These are phyloP conservation scores for Nicotiana noctiflora DNA, from an alignment of 257 asterid genomes.

Conservation along the genomic window DNA sequence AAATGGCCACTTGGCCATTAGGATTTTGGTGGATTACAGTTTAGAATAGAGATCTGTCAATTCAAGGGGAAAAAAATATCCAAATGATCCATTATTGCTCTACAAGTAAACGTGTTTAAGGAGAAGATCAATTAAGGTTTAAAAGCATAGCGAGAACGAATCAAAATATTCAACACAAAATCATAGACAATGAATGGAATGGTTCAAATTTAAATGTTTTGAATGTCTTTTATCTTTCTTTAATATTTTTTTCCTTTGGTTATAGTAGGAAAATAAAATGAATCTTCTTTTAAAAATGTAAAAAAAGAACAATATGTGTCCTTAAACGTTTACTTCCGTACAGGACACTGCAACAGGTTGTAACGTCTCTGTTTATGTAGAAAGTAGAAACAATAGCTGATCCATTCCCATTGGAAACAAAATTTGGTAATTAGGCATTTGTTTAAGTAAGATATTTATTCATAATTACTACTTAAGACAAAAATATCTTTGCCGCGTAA, in stretches of 20 bases:
- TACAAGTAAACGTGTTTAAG: not conserved
- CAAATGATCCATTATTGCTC: not conserved
- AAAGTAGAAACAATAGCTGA: not conserved
- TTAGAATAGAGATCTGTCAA: not conserved
- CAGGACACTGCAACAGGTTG: not conserved
- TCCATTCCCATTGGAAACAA: not conserved
- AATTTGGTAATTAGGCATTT: not conserved
- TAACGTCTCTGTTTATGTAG: not conserved
- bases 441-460: not conserved
- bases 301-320: not conserved
- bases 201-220: not conserved
- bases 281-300: not conserved
- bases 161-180: not conserved
- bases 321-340: not conserved
- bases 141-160: not conserved
- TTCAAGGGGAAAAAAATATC: too few species aligned
- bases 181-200: not conserved
- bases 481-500: not conserved
- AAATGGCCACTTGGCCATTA: too few species aligned
- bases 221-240: not conserved
- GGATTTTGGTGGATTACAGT: not conserved
- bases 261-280: not conserved
- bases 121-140: too few species aligned
- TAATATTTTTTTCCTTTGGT: not conserved
- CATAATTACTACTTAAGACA: not conserved